Evolutionary conservation across 75 land plant genomes (phyloP).

Genomic region (Cupressus sempervirens): DNA sequence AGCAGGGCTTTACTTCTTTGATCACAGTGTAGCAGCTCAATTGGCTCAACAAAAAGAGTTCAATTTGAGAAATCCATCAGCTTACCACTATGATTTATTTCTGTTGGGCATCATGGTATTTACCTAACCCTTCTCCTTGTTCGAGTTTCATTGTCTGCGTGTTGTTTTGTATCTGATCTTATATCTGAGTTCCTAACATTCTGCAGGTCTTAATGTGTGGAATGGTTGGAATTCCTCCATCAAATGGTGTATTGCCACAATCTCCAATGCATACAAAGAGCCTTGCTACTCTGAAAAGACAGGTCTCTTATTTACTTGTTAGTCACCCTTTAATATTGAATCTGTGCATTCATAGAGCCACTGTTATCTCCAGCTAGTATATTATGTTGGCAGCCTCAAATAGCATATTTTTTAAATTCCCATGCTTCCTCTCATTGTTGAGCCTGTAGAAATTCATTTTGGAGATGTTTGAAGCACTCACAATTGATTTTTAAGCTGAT

Average conservation of each 20-base stretch:
- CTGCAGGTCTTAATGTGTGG: constrained; percentile 76
- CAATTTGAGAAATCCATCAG: too few species aligned
- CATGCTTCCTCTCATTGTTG: neutral
- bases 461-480: neutral
- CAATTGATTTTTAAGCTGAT: neutral
- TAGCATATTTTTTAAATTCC: neutral
- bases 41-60: too few species aligned
- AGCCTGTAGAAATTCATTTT: neutral
- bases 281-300: too few species aligned
- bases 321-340: too few species aligned
- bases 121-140: neutral
- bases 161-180: neutral
- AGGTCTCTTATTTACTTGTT: too few species aligned
- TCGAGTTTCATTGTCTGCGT: neutral
- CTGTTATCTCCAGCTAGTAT: neutral
- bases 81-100: too few species aligned
- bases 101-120: constrained; percentile 23
- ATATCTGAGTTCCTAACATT: neutral
- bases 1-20: too few species aligned
- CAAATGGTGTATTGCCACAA: too few species aligned
- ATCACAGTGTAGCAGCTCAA: too few species aligned
- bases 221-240: constrained; percentile 79
- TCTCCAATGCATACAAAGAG: too few species aligned
- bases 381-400: neutral
- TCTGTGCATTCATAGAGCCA: neutral